These are phyloP conservation scores for Dothideomycetes sp. DNA, from an alignment of 2,329 filamentous ascomycete genomes.

Conservation along the genomic window DNA sequence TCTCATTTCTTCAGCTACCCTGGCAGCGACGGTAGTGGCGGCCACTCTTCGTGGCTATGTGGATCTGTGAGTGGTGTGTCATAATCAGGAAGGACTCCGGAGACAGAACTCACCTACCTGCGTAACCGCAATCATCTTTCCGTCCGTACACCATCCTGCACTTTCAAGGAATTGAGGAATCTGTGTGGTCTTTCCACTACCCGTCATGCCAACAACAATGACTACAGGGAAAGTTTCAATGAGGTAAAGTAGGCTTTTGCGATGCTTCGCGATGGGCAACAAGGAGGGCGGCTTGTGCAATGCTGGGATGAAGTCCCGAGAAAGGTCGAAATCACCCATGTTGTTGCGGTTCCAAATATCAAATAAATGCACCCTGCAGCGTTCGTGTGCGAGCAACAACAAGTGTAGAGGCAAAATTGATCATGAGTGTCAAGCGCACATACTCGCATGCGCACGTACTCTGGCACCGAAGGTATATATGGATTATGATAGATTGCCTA, in stretches of 20 bases:
- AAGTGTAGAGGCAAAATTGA: no score
- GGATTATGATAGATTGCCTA: no score
- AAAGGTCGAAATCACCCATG: slow-evolving; percentile 26
- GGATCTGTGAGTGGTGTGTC: slow-evolving; percentile 22
- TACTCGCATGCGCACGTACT: no score
- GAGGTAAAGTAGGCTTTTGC: slow-evolving; percentile 68
- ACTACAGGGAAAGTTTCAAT: slow-evolving; percentile 77
- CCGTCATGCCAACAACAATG: slow-evolving; percentile 86
- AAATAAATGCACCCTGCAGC: no score
- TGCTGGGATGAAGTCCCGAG: slow-evolving; percentile 55
- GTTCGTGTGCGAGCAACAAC: no score
- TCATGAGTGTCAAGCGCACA: no score
- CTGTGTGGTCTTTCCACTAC: slow-evolving; percentile 91
- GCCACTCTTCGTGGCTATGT: slow-evolving; percentile 75
- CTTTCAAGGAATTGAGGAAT: slow-evolving; percentile 83
- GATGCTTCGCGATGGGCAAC: slow-evolving; percentile 78
- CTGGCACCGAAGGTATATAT: no score
- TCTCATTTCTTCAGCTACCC: slow-evolving; percentile 81
- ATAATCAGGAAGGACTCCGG: slow-evolving; percentile 9
- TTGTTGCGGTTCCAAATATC: no score
- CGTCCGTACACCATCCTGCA: slow-evolving; percentile 78
- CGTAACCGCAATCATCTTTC: slow-evolving; percentile 76
- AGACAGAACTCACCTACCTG: slow-evolving; percentile 51
- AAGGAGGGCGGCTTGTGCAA: slow-evolving; percentile 76
- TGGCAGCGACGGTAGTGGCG: slow-evolving; percentile 75